Percentiles rank a stretch among this genome's conserved stretches.
These are phyloP conservation scores for Fusarium sp. DNA, from an alignment of 2,329 filamentous ascomycete species.

Conservation along the genomic window DNA sequence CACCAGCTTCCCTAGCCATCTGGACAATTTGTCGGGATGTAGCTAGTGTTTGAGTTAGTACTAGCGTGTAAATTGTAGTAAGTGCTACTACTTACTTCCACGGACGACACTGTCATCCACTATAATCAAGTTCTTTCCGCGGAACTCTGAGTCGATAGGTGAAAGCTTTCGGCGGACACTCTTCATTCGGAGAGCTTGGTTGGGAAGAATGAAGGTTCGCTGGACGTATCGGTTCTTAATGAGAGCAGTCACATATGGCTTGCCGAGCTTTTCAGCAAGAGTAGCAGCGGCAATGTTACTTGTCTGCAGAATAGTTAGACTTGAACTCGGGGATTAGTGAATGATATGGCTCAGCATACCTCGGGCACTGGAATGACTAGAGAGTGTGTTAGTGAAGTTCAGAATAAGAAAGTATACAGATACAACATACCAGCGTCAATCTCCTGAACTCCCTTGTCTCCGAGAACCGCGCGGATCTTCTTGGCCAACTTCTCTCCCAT, in stretches of 20 bases:
- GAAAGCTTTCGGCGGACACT: conserved; percentile 91
- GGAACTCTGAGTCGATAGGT: conserved; percentile 87
- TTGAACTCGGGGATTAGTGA: not conserved
- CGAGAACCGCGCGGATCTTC: conserved; percentile 75
- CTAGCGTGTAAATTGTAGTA: not conserved
- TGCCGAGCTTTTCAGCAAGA: conserved; percentile 79
- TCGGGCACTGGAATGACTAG: conserved; percentile 65
- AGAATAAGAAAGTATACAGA: not conserved
- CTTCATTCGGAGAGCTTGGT: conserved; percentile 83
- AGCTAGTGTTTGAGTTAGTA: conserved; percentile 18
- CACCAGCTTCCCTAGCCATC: conserved; percentile 88
- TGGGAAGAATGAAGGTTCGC: conserved; percentile 82
- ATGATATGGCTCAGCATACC: conserved; percentile 32
- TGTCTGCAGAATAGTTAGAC: conserved; percentile 63
- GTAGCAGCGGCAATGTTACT: conserved; percentile 83
- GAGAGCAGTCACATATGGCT: conserved; percentile 84
- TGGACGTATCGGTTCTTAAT: conserved; percentile 93
- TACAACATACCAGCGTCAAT: conserved; percentile 72
- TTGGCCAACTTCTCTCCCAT: conserved; percentile 88
- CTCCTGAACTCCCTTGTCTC: conserved; percentile 75
- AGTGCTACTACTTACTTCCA: conserved; percentile 57
- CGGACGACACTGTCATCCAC: conserved; percentile 93
- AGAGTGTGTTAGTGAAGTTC: conserved; percentile 14
- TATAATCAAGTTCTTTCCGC: conserved; percentile 81
- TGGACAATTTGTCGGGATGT: conserved; percentile 73